Evolutionary conservation across 192 early-diverging fungal species (phyloP).

Genomic region (Entomortierella parvispora): DNA sequence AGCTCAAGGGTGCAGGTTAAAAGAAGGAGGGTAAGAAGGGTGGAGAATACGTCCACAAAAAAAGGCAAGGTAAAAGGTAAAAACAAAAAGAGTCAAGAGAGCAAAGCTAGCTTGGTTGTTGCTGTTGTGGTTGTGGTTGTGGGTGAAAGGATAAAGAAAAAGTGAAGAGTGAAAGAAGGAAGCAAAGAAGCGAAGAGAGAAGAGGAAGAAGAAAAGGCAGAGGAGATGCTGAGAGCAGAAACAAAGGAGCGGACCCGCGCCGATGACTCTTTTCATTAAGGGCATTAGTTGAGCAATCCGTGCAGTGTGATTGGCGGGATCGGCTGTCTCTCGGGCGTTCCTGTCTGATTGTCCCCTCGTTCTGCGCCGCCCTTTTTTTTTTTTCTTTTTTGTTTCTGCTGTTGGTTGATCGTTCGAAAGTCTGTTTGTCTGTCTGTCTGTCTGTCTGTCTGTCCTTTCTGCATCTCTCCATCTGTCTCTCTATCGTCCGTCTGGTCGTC

Average conservation of each 20-base stretch:
- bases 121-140: neutral
- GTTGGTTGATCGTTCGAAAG: no score
- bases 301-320: no score
- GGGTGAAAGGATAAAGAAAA: conserved; percentile 3
- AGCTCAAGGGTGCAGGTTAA: conserved; percentile 2
- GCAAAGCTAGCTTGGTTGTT: neutral
- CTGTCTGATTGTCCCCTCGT: no score
- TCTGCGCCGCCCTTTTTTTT: neutral
- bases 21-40: neutral
- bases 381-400: neutral
- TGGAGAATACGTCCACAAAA: conserved; percentile 50
- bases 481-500: no score
- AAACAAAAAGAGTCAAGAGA: conserved; percentile 5
- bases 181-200: conserved; percentile 2
- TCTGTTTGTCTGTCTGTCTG: no score
- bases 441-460: no score
- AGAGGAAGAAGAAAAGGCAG: neutral
- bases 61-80: conserved; percentile 10
- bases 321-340: no score
- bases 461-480: no score
- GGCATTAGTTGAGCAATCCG: no score
- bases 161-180: conserved; percentile 1
- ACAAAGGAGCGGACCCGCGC: no score
- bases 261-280: no score
- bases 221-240: neutral